Evolutionary conservation across 257 asterid genomes (phyloP), one percentile per base, ranked within the genome.

Genomic region (Osmanthus fragrans): DNA sequence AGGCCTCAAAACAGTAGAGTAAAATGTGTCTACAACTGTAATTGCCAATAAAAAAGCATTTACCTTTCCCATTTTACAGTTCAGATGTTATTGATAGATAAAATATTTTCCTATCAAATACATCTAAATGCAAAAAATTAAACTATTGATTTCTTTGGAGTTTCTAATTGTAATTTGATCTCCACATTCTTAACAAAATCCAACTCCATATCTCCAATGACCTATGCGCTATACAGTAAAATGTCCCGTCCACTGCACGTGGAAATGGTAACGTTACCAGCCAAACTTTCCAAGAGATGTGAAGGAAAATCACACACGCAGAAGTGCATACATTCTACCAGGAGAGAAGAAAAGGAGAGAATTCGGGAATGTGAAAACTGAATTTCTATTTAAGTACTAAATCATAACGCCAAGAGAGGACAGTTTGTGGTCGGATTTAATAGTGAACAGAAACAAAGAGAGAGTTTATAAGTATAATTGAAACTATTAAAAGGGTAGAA

Each of bases 241-340:
- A 25, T 18, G 69, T 27, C 1, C 32, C 69, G 9, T 63, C 16
- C n/a, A 39, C 40, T 56, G 42, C 2, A 18, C 18, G 23, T 15
- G 25, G 6, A 6, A 51, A 51, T 1, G 25, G 45, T 5, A 54
- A n/a, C 23, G 15, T 74, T 34, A 30, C 13, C 16, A 72, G 73
- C 73, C 71, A 9, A 77, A 79, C 15, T 64, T 30, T 29, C 73
- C 63, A 63, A 29, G 73, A 72, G 58, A 73, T 49, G 29, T n/a
- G 67, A 5, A 74, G 8, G 29, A 37, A 13, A 51, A 16, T 63
- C 8, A n/a, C 27, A 40, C 36, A 45, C 51, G 16, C 29, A 29
- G 3, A 58, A 23, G 32, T 58, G 73, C 58, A 60, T 42, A 68
- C 18, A 76, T 21, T 40, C 40, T 80, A 76, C 19, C 67, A 16